Base-by-base conservation (phyloP, 768 basidiomycete genomes). In the Suillus spraguei region DNA sequence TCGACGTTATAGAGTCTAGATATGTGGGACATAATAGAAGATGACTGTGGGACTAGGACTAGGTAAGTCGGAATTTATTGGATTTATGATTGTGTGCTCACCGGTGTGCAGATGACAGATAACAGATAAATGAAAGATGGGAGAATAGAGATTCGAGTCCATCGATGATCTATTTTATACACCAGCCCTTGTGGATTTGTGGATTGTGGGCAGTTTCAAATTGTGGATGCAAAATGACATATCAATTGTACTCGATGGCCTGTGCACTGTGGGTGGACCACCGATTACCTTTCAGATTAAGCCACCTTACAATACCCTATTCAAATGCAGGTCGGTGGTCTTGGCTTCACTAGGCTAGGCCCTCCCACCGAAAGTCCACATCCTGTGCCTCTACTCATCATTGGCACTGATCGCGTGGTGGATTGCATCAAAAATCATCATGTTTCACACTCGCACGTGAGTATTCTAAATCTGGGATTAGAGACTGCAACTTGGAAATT, bases 1-100 rank as follows among this genome's bases (percentile, higher is more conserved):
- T 72, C 71, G 65, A 75, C 64, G 4, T 69, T 65, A 63, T 67
- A 66, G 60, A 52, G 64, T 4, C 66, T 66, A 0, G 64, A 32
- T 0, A 69, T 68, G 41, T 64, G 2, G 11, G n/a, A 72, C 16
- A 70, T 71, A 11, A 41, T 64, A n/a, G n/a, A 54, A 36, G 53
- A 54, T 22, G 14, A n/a, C 53, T 54, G 36, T 36, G 13, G n/a
- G 32, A 36, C 1, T 13, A 3, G n/a, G 32, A 36, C 1, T 13
- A 3, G 35, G 35, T 36, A 16, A 54, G n/a, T 36, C 4, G 14
- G 13, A 22, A 13, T 22, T 54, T 13, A 13, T 7, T 36, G n/a
- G 13, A 7, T 36, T 22, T 22, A 5, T 20, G n/a, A 14, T 35
- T 6, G 13, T 22, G 7, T 35, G 20, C 35, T 55, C 53, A 36